Evolutionary conservation across 1,284 basidiomycete genomes (phyloP), one percentile per base, ranked within the genome.

Genomic region (Marasmius fiardii): DNA sequence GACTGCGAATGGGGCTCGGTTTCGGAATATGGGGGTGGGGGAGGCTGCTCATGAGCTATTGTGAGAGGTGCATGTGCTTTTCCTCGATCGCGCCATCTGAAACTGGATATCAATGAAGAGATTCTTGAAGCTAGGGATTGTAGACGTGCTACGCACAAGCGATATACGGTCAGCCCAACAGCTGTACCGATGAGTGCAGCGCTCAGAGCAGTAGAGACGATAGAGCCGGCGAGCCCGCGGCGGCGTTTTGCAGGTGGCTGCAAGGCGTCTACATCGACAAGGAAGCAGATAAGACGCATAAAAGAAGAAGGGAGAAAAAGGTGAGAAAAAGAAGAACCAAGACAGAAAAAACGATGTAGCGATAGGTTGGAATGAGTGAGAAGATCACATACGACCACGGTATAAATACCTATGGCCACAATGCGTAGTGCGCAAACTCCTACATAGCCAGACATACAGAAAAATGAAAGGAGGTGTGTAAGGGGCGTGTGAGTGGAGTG

Each of bases 171-270:
- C 60, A 91, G 76, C 58, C 90, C 89, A 51, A 92, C 89, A 16
- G 90, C 90, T 34, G 88, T 86, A 58, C 89, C 88, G 59, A 92
- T 88, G 58, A 92, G 79, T 51, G 87, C 90, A 61, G 89, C 88
- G 71, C 80, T 88, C 70, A 92, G 74, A 56, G 89, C 89, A 33
- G 88, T 88, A 16, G 87, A 87, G 61, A 90, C 81, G 63, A 92
- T 85, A 56, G 86, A 86, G 60, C 88, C 87, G 60, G 88, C 84
- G 69, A 91, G 77, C 58, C 85, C 85, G 63, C 78, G 79, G 51
- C 88, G 83, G 55, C 74, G 75, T 66, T 79, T 79, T 53, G 72
- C 62, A 23, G 78, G 77, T 24, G 76, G 77, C 39, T 75, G 64
- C 45, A 74, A 60, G 33, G 61, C 52, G 71, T 53, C 47, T 43